Conservation (phyloP, 192 early-diverging fungal genomes). For the Lobosporangium transversale region DNA sequence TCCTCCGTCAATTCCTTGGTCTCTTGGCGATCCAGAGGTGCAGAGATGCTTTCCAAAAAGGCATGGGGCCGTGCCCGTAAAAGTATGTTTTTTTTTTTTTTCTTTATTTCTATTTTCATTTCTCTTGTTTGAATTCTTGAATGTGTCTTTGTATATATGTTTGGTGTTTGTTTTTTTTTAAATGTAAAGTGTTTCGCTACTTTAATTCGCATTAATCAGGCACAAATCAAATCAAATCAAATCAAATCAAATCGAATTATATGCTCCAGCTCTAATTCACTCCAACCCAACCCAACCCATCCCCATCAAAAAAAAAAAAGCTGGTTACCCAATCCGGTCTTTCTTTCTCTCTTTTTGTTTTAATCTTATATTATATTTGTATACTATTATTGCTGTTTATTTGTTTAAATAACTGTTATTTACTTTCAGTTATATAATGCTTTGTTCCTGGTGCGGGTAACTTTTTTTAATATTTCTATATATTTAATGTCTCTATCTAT, state of each 20-base stretch:
- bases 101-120: too few species aligned
- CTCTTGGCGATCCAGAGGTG: slow-evolving; percentile 51
- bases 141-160: too few species aligned
- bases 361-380: not conserved
- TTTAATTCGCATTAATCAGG: slow-evolving; percentile 31
- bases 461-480: not conserved
- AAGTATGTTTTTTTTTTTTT: slow-evolving; percentile 27
- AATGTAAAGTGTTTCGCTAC: not conserved
- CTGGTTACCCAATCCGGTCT: not conserved
- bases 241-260: not conserved
- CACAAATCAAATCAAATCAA: slow-evolving; percentile 15
- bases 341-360: not conserved
- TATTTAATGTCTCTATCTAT: not conserved
- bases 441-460: too few species aligned
- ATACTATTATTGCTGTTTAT: not conserved
- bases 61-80: slow-evolving; percentile 43
- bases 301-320: not conserved
- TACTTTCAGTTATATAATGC: too few species aligned
- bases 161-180: slow-evolving; percentile 9
- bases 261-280: not conserved
- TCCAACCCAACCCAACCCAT: not conserved
- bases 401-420: not conserved
- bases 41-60: slow-evolving; percentile 49
- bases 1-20: slow-evolving; percentile 47
- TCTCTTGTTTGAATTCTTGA: too few species aligned